Evolutionary conservation across 176 grass and related monocot species (phyloP).

Genomic region (Puccinellia tenuiflora): DNA sequence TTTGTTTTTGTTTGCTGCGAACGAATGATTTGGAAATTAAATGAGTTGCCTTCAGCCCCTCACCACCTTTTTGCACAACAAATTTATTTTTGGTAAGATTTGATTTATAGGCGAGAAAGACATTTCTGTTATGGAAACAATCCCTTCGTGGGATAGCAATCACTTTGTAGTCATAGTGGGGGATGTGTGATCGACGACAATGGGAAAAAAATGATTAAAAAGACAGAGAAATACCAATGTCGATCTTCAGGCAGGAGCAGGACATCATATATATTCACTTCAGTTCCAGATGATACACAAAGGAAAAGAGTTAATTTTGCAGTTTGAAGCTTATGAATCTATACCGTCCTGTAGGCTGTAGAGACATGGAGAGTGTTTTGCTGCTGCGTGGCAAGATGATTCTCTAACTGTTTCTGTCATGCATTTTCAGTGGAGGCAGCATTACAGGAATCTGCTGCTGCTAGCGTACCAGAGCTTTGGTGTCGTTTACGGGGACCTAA

Average conservation of each 20-base stretch:
- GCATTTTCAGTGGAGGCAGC: constrained; percentile 52
- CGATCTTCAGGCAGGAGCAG: neutral
- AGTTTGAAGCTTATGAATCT: neutral
- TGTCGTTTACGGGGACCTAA: constrained; percentile 88
- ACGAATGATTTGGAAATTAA: neutral
- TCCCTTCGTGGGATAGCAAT: neutral
- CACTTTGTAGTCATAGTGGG: neutral
- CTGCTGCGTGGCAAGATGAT: neutral
- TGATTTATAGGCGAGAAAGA: neutral
- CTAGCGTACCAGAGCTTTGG: constrained; percentile 98
- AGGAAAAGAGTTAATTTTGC: neutral
- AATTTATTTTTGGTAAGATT: neutral
- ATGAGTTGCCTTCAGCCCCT: neutral
- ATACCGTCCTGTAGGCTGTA: neutral
- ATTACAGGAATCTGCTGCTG: constrained; percentile 65
- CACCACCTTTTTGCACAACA: neutral
- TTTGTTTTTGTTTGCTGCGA: neutral
- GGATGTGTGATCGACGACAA: neutral
- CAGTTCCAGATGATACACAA: neutral
- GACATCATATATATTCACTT: neutral
- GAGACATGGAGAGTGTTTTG: neutral
- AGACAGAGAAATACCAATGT: neutral
- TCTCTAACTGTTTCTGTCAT: constrained; percentile 12
- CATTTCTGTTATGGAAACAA: neutral
- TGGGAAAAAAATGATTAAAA: neutral